A percentile compares a stretch with the other conserved stretches of the same genome.
Evolutionary conservation across 768 basidiomycete species (phyloP).

Genomic region (Russula vinacea): DNA sequence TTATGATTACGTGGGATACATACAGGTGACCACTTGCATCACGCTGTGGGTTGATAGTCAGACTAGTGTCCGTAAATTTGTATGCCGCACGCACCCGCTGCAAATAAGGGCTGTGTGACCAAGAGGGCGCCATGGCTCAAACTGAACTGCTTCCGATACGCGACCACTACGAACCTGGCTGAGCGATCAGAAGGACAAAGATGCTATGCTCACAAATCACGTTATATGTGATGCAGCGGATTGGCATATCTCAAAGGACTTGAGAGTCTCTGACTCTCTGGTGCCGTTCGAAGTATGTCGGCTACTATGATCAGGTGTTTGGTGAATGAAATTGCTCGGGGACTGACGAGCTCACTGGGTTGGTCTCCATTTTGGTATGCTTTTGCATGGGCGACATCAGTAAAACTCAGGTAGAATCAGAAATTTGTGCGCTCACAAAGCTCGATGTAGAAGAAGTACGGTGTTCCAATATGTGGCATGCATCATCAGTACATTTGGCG

Average conservation of each 20-base stretch:
- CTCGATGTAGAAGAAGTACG: constrained; percentile 69
- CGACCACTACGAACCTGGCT: constrained; percentile 44
- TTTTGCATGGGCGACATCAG: constrained; percentile 32
- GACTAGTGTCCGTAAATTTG: background rate
- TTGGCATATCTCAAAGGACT: constrained; percentile 74
- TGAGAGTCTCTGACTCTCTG: constrained; percentile 37
- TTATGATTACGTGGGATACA: constrained; percentile 33
- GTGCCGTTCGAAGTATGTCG: constrained; percentile 15
- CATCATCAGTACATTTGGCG: constrained; percentile 63
- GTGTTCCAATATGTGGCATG: constrained; percentile 77
- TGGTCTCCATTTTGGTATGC: constrained; percentile 64
- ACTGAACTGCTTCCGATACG: constrained; percentile 58
- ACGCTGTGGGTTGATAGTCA: constrained; percentile 47
- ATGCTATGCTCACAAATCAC: constrained; percentile 47
- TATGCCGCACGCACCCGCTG: constrained; percentile 56
- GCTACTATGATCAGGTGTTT: constrained; percentile 1
- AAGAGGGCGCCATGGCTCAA: constrained; percentile 61
- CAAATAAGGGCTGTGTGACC: constrained; percentile 64
- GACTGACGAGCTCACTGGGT: constrained; percentile 46
- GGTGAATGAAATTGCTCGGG: background rate
- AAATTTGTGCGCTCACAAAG: constrained; percentile 56
- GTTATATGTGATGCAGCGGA: constrained; percentile 70
- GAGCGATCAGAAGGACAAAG: background rate
- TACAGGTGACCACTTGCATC: constrained; percentile 75
- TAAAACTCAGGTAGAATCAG: background rate